phyloP scores from a whole-genome alignment of 768 basidiomycete species.

The Hortiboletus flavorubellus region DNA sequence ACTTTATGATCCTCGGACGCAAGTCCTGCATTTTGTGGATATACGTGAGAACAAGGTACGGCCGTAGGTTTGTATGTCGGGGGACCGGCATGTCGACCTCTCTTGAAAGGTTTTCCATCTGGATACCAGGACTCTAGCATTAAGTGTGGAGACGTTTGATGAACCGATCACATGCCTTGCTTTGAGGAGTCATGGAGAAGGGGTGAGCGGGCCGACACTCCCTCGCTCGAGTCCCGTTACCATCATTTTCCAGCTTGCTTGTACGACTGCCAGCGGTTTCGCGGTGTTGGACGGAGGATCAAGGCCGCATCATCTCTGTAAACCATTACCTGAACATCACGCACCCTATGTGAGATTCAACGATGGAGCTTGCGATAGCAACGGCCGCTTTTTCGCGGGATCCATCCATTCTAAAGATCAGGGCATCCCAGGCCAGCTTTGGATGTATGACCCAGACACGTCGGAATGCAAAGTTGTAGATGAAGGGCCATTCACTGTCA shows the following conservation, averaged over 20 bases:
- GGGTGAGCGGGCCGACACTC: slow-evolving; percentile 2
- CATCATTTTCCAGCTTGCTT: slow-evolving; percentile 14
- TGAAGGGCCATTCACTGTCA: slow-evolving; percentile 62
- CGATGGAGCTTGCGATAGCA: slow-evolving; percentile 64
- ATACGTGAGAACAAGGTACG: slow-evolving; percentile 35
- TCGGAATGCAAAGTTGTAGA: slow-evolving; percentile 51
- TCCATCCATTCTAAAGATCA: slow-evolving; percentile 50
- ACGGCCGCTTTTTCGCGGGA: slow-evolving; percentile 67
- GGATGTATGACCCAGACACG: slow-evolving; percentile 52
- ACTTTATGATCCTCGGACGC: slow-evolving; percentile 40
- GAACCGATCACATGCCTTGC: slow-evolving; percentile 58
- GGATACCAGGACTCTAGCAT: slow-evolving; percentile 37
- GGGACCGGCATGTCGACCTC: neutral
- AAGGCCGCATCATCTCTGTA: slow-evolving; percentile 49
- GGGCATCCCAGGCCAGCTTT: slow-evolving; percentile 53
- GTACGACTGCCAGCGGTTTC: slow-evolving; percentile 22
- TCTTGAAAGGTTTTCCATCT: slow-evolving; percentile 31
- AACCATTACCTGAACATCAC: slow-evolving; percentile 47
- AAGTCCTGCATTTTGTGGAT: slow-evolving; percentile 65
- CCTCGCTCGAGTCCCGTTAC: neutral
- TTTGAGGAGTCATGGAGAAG: slow-evolving; percentile 40
- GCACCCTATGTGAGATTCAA: slow-evolving; percentile 50
- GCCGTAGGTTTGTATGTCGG: neutral
- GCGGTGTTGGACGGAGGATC: slow-evolving; percentile 15
- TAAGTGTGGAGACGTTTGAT: slow-evolving; percentile 47